Base-by-base conservation (phyloP, 208 protist genomes). In the Trypanosoma brucei region DNA sequence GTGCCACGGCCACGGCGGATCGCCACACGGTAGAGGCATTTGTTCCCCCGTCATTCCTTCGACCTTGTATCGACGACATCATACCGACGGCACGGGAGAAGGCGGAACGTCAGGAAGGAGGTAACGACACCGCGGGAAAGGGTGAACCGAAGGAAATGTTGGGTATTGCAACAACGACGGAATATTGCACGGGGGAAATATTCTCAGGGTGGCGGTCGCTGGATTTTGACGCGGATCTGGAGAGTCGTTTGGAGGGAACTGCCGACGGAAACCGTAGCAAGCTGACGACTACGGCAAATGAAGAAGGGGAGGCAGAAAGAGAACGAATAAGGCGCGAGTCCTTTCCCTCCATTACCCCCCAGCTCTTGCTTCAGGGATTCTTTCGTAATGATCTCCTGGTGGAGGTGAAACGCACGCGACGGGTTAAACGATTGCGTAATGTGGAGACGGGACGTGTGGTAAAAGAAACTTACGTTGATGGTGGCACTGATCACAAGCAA, bases 321-420 rank as follows among this genome's bases (percentile, higher is more conserved):
- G 67, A 72, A 50, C n/a, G 42, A 42, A 65, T 66, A 37, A 70
- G 71, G 8, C 72, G 70, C 22, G 80, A 87, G 14, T 77, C 83
- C n/a, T 93, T 93, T 54, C 77, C 82, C 33, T 88, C 82, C 3
- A 78, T 70, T 22, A 67, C 78, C 59, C 88, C 88, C 39, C 88
- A 94, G 64, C 39, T 94, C 46, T 60, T 92, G 22, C 37, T 91
- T 6, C 61, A 84, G 6, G 81, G 76, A 3, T 91, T 83, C 57
- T 86, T 79, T 54, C 75, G 88, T 37, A 94, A 94, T 58, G 88
- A 94, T 62, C 35, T 86, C 22, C 64, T 94, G 30, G 37, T 92
- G 49, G 72, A 79, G 14, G 78, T 94, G 48, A 78, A 64, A 44
- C 63, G 72, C 34, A 69, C 60, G 9, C 65, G 70, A 3, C 68